phyloP scores from a whole-genome alignment of 176 grass and related monocot genomes.

The Triticum monococcum region DNA sequence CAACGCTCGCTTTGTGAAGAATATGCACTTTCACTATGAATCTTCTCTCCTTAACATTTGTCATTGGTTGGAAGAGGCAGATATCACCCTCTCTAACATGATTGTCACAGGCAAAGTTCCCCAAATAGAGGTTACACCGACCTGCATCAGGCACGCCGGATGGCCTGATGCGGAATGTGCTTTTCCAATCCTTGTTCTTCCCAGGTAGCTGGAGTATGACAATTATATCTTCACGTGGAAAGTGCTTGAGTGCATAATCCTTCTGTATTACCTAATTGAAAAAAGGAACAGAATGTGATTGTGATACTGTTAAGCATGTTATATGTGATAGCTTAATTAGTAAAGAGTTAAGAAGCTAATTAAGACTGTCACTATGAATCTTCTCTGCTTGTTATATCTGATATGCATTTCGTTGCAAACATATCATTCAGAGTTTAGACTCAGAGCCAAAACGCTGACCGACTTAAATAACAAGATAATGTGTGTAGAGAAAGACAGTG shows the following conservation, averaged over 20 bases:
- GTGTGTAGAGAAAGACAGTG: too few relatives aligned
- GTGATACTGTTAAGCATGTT: background rate
- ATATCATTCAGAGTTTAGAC: too few relatives aligned
- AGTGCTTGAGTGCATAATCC: conserved; percentile 20
- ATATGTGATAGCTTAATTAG: background rate
- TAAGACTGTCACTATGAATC: background rate
- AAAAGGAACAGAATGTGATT: background rate
- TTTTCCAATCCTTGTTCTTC: conserved; percentile 38
- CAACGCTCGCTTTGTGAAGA: background rate
- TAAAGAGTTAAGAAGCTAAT: background rate
- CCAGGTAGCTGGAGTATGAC: conserved; percentile 24
- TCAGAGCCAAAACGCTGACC: too few relatives aligned
- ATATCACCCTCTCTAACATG: conserved; percentile 38
- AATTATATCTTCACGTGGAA: background rate
- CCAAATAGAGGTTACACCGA: background rate
- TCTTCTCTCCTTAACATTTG: background rate
- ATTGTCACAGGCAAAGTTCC: conserved; percentile 40
- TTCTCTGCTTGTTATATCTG: too few relatives aligned
- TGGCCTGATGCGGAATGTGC: background rate
- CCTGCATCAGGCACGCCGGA: background rate
- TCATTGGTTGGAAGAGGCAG: conserved; percentile 33
- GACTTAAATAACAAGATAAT: background rate
- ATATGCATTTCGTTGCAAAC: too few relatives aligned
- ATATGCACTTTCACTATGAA: conserved; percentile 35
- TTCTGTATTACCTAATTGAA: conserved; percentile 34